Evolutionary conservation across 192 early-diverging fungal species (phyloP), one percentile per base, ranked within the genome.

Genomic region (Linnemannia elongata): DNA sequence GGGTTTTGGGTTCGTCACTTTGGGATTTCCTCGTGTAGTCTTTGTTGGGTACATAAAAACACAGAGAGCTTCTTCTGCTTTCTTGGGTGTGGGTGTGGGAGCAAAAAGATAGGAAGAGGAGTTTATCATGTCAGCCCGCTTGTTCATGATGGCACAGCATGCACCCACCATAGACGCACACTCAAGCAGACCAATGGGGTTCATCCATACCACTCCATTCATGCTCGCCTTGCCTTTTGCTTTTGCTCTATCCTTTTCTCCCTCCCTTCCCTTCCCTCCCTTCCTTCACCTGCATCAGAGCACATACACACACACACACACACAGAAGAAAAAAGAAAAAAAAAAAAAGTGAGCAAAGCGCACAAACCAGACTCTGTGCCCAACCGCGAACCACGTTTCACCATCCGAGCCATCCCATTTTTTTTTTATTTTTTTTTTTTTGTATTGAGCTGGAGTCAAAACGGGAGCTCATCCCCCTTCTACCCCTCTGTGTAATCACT

Each of bases 341-440:
- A 33, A 42, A 42, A 42, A 71, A 71, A 42, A 42, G 41, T 71
- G 69, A 45, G 27, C 24, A 22, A 49, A 54, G 74, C 78, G 78
- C 78, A 79, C 78, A 79, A 79, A 79, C 78, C 78, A 79, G 78
- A 72, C 69, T 54, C 52, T 68, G 76, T 78, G 76, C 66, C 68
- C 78, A 72, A 79, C 68, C 78, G 72, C 78, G 78, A 72, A 79
- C 68, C 78, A 79, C 78, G 78, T 79, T 79, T 36, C 78, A 15
- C 22, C 74, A 30, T 15, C 60, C 30, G 27, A 13, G n/a, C 27
- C 55, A 57, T 66, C 60, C 27, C 30, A 15, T 30, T 66, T 52
- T 52, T 52, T 49, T 49, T 18, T 17, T 52, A n/a, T n/a, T n/a
- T n/a, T n/a, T n/a, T 49, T 47, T 49, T 49, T 18, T 17, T 52